phyloP scores from a whole-genome alignment of 768 basidiomycete genomes.

The Hygrocybe punicea region DNA sequence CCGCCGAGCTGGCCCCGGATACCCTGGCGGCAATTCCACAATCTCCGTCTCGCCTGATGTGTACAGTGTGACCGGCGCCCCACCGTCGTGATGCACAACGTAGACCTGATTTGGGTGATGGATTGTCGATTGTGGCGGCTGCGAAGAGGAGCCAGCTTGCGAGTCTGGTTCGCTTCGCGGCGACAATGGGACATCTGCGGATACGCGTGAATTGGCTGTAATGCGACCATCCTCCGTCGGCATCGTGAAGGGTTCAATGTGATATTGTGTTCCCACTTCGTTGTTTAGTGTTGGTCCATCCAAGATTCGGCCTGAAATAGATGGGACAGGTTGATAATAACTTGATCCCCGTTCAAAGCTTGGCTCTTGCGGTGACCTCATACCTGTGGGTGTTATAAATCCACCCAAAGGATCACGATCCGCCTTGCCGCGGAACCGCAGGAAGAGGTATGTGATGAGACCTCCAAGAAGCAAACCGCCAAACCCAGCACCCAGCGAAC shows the following conservation, averaged over 20 bases:
- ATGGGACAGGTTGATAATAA: no score
- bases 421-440: background rate
- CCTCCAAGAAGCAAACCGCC: background rate
- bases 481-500: background rate
- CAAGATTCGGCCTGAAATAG: background rate
- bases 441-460: background rate
- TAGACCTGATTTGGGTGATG: conserved; percentile 39
- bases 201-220: background rate
- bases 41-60: conserved; percentile 53
- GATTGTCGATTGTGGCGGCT: no score
- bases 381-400: no score
- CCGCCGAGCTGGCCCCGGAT: conserved; percentile 24
- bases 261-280: conserved; percentile 22
- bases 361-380: no score
- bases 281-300: background rate
- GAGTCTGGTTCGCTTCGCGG: conserved; percentile 6
- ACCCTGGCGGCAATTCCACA: conserved; percentile 58
- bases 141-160: background rate
- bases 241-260: conserved; percentile 44
- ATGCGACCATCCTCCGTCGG: conserved; percentile 35
- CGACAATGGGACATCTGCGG: conserved; percentile 1
- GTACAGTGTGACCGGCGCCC: conserved; percentile 57
- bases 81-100: conserved; percentile 61
- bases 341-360: no score
- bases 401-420: background rate